phyloP scores from a whole-genome alignment of 139 green algal genomes.

The Picochlorum sp. region DNA sequence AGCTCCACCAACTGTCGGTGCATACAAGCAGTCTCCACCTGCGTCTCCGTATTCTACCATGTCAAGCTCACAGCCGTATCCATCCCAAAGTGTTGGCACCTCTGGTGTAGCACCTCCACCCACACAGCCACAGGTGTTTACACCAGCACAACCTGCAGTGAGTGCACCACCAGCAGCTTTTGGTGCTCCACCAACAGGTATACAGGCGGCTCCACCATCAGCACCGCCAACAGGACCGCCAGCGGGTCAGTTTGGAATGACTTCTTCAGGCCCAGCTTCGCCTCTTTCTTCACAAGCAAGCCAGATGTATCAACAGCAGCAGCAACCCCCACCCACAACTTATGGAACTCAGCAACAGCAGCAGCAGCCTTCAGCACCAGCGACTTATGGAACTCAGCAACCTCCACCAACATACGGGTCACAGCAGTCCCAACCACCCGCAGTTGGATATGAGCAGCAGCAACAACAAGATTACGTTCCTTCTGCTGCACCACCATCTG shows the following conservation, averaged over 20 bases:
- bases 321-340: no score
- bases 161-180: background rate
- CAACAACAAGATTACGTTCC: background rate
- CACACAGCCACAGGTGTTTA: slow-evolving; percentile 16
- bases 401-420: slow-evolving; percentile 6
- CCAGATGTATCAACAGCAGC: no score
- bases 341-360: no score
- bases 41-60: background rate
- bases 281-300: background rate
- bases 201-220: background rate
- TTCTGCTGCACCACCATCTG: slow-evolving; percentile 7
- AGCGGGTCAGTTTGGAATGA: background rate
- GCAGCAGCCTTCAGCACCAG: background rate
- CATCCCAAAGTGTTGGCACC: slow-evolving; percentile 11
- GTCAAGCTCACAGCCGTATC: background rate
- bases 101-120: slow-evolving; percentile 3
- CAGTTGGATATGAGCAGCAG: background rate
- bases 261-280: slow-evolving; percentile 1
- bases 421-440: background rate
- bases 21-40: slow-evolving; percentile 2
- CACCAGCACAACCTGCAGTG: background rate
- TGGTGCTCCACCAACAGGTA: background rate
- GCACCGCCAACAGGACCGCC: background rate
- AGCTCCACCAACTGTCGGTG: slow-evolving; percentile 1
- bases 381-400: background rate